Base-by-base conservation (phyloP, 225 moss, liverwort and hornwort genomes). In the Climacium dendroides region DNA sequence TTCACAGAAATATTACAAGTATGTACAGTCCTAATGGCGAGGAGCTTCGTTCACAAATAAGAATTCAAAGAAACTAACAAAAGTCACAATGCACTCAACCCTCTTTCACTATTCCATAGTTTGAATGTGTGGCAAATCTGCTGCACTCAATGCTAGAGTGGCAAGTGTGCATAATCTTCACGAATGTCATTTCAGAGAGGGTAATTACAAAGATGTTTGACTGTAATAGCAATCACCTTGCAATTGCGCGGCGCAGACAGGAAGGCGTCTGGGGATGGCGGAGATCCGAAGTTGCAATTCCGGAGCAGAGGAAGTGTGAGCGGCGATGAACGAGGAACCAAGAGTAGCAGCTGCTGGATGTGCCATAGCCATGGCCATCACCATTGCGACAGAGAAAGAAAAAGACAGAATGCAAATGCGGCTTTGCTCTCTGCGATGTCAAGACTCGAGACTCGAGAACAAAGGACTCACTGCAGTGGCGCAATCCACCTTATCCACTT, bases 401-500 rank as follows among this genome's bases (percentile, higher is more conserved):
- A 67, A 28, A 16, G 16, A 6, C n/a, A 72, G 41, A 83, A n/a
- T 14, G 61, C 39, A 57, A 48, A 22, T 6, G 22, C 74, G 19
- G 32, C 52, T 80, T 29, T 13, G 45, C 30, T 48, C 48, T 25
- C 79, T 17, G 25, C 66, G 13, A 61, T n/a, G 82, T 53, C 75
- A 41, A 55, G 55, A 45, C 22, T 55, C 26, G 60, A 79, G 43
- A 13, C 37, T 60, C 64, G n/a, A 78, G 70, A 43, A 74, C 35
- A 82, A 29, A 74, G 28, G 34, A 63, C 57, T 32, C 43, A 60
- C 79, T 79, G 19, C 74, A 39, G 59, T 66, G 22, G 7, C 18
- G 34, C 57, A 69, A 48, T 60, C 85, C 87, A 85, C 89, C 91
- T 91, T 91, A 89, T 91, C 91, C 89, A 87, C 78, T 55, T 37